Evolutionary conservation across 192 early-diverging fungal species (phyloP), one percentile per base, ranked within the genome.

Genomic region (Backusella morwellensis): DNA sequence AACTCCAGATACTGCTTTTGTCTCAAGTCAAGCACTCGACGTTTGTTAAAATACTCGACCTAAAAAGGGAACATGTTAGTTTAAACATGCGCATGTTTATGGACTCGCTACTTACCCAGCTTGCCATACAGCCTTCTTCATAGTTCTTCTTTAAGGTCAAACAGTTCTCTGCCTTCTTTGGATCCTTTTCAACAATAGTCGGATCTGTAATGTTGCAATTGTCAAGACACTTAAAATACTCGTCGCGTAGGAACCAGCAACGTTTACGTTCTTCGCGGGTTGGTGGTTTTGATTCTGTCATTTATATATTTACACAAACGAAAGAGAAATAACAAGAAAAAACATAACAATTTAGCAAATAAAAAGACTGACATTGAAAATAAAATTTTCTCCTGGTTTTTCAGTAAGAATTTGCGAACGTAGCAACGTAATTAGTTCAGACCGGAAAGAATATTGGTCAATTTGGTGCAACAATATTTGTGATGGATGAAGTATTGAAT

Each of bases 231-330:
- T 80, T 82, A 76, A 92, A 95, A 80, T 93, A 96, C 63, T 81
- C 87, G 81, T 97, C 95, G 17, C 94, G 92, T 50, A 88, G 83
- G 17, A 85, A 86, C 89, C 95, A 96, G 86, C 96, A 97, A 21
- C 79, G 75, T 66, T 92, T 86, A 23, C 94, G 90, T 75, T 91
- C 87, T 35, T 73, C 63, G 44, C 92, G 84, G 19, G 86, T 87
- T 14, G 93, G 94, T 44, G 90, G 90, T 29, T 87, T 78, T 21
- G 78, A 40, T 21, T 52, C 41, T 12, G 42, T 47, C 70, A 72
- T 72, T 23, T 32, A 17, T 23, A 70, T 36, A 67, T 29, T 32
- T 68, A 68, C 23, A 59, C 11, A 26, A 29, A 8, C 12, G 9
- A 26, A 56, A 63, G 12, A 29, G 6, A 63, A 63, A 63, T 4